These are phyloP conservation scores for Trichoderma parareesei DNA, from an alignment of 495 filamentous ascomycete genomes.

Conservation along the genomic window DNA sequence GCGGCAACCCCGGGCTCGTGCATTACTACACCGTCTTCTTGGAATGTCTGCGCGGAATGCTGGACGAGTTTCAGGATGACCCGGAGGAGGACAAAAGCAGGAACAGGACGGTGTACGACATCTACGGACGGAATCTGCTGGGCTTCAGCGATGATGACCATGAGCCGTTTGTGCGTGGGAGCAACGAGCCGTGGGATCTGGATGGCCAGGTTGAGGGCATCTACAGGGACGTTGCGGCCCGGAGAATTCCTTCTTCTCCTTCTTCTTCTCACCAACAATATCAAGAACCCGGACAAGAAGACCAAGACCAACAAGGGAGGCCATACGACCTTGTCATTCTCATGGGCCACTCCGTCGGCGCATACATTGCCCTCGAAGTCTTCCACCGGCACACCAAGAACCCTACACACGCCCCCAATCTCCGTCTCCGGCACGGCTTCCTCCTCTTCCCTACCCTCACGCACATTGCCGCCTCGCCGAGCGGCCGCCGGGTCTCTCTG, in stretches of 20 bases:
- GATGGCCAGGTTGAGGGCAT: slow-evolving; percentile 54
- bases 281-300: slow-evolving; percentile 11
- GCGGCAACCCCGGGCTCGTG: slow-evolving; percentile 84
- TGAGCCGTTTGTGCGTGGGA: slow-evolving; percentile 25
- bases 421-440: slow-evolving; percentile 42
- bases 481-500: slow-evolving; percentile 48
- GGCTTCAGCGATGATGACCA: slow-evolving; percentile 58
- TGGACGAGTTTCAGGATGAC: slow-evolving; percentile 19
- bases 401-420: slow-evolving; percentile 8
- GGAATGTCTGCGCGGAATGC: slow-evolving; percentile 23
- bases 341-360: slow-evolving; percentile 76
- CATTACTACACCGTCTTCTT: slow-evolving; percentile 73
- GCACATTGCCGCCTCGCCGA: slow-evolving; percentile 60
- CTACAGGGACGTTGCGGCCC: slow-evolving; percentile 28
- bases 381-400: slow-evolving; percentile 44
- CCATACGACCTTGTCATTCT: slow-evolving; percentile 55
- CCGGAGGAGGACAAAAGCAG: background rate
- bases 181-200: slow-evolving; percentile 37
- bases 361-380: slow-evolving; percentile 69
- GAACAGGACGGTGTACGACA: slow-evolving; percentile 30
- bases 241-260: slow-evolving; percentile 4
- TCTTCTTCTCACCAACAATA: slow-evolving; percentile 3
- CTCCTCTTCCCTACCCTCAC: slow-evolving; percentile 73
- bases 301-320: background rate
- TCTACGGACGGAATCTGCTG: slow-evolving; percentile 63